These are phyloP conservation scores for Penicillium arizonense DNA, from an alignment of 495 filamentous ascomycete genomes.

Conservation along the genomic window DNA sequence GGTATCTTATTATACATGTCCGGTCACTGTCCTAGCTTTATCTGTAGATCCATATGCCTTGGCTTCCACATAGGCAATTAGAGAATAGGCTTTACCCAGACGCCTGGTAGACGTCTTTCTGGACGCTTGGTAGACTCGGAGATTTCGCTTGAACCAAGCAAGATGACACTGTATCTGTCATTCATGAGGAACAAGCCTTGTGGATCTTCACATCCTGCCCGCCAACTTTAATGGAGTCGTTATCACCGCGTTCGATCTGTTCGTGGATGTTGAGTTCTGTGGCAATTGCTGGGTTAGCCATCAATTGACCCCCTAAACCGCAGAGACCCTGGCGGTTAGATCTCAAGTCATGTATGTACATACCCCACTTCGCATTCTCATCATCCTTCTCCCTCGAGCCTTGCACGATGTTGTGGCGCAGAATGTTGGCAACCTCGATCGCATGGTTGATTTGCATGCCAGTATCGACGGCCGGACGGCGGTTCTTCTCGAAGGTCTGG, in stretches of 20 bases:
- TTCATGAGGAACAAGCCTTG: conserved; percentile 43
- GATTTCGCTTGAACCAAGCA: conserved; percentile 1
- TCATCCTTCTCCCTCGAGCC: conserved; percentile 56
- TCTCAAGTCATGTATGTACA: conserved; percentile 22
- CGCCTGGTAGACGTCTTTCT: background rate
- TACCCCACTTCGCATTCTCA: conserved; percentile 64
- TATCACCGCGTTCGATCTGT: conserved; percentile 87
- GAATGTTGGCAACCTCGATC: conserved; percentile 74
- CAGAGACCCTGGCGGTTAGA: no score
- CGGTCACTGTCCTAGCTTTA: conserved; percentile 5
- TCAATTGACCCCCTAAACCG: background rate
- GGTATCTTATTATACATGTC: conserved; percentile 49
- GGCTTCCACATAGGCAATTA: background rate
- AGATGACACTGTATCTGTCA: background rate
- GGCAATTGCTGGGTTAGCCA: conserved; percentile 5
- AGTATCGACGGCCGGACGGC: conserved; percentile 50
- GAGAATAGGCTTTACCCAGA: background rate
- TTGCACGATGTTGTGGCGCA: conserved; percentile 86
- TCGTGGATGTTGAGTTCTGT: conserved; percentile 85
- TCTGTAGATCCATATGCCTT: conserved; percentile 5
- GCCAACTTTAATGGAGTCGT: conserved; percentile 73
- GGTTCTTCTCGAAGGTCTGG: conserved; percentile 65
- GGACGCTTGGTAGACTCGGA: background rate
- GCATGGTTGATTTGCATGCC: conserved; percentile 68
- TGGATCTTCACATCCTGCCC: conserved; percentile 45